phyloP scores from a whole-genome alignment of 768 basidiomycete species.

The Auricularia cornea region DNA sequence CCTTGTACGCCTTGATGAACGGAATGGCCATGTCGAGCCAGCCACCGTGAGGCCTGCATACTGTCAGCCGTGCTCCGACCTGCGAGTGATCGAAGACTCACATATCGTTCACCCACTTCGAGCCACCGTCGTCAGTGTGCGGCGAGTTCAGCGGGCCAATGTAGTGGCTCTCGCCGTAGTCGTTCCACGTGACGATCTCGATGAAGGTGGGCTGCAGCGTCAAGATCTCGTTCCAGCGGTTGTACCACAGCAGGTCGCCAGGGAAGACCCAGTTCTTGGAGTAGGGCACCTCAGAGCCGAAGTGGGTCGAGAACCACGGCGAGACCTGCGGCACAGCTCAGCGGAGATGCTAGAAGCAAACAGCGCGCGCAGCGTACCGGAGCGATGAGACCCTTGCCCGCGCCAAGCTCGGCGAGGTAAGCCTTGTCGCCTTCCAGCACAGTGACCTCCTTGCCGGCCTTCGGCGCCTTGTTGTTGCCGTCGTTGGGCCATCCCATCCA shows the following conservation, averaged over 20 bases:
- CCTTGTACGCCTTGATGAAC: constrained; percentile 26
- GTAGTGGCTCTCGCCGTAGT: constrained; percentile 22
- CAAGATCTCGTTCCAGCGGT: constrained; percentile 59
- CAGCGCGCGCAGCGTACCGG: background rate
- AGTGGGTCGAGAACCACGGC: constrained; percentile 74
- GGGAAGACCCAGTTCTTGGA: constrained; percentile 42
- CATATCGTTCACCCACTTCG: constrained; percentile 20
- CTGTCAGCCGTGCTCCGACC: background rate
- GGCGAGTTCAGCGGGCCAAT: constrained; percentile 20
- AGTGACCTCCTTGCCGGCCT: background rate
- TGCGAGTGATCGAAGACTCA: background rate
- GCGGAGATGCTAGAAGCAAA: too few relatives aligned
- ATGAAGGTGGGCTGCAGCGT: constrained; percentile 33
- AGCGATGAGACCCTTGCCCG: constrained; percentile 20
- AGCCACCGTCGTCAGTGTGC: constrained; percentile 24
- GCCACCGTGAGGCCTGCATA: constrained; percentile 17
- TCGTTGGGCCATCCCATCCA: constrained; percentile 25
- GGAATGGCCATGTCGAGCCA: constrained; percentile 23
- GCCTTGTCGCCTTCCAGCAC: constrained; percentile 11
- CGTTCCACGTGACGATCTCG: constrained; percentile 27
- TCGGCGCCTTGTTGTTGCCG: constrained; percentile 16
- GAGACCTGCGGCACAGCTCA: constrained; percentile 30
- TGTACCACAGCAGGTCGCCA: constrained; percentile 50
- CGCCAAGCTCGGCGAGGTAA: constrained; percentile 10
- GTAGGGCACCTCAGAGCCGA: constrained; percentile 40